Evolutionary conservation across 371 early-diverging fungal genomes (phyloP).

Genomic region (Mucor circinelloides): DNA sequence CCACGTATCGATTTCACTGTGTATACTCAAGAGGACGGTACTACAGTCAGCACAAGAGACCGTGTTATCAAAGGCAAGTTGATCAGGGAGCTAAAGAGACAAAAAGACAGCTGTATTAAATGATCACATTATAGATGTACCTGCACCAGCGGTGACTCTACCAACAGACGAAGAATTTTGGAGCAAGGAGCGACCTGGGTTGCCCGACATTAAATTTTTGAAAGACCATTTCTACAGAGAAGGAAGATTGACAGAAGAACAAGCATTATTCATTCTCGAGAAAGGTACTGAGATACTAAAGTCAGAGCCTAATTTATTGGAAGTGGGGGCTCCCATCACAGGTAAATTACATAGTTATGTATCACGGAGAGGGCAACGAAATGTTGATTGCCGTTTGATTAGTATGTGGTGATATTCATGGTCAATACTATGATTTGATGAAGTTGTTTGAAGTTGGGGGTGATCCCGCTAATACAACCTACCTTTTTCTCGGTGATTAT

Average conservation of each 20-base stretch:
- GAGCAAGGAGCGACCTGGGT: constrained; percentile 68
- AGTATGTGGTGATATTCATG: constrained; percentile 99
- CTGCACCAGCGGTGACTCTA: constrained; percentile 55
- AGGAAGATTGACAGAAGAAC: constrained; percentile 90
- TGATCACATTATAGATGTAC: constrained; percentile 29
- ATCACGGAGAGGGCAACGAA: not conserved
- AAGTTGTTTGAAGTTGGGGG: constrained; percentile 98
- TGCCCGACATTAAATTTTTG: constrained; percentile 84
- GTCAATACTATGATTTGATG: constrained; percentile 99
- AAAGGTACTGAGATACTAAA: constrained; percentile 79
- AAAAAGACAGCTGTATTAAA: not conserved
- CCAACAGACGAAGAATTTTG: constrained; percentile 61
- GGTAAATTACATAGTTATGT: not conserved
- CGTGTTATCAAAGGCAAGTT: constrained; percentile 72
- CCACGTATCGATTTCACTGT: constrained; percentile 70
- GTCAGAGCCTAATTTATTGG: constrained; percentile 85
- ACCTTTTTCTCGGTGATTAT: constrained; percentile 97
- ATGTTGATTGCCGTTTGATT: not conserved
- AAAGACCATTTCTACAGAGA: constrained; percentile 91
- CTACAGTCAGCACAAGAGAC: constrained; percentile 74
- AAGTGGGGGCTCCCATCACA: constrained; percentile 77
- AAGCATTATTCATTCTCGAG: constrained; percentile 86
- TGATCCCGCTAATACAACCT: constrained; percentile 85
- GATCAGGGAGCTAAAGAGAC: not conserved
- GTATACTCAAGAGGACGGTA: constrained; percentile 79